Conservation (phyloP, 371 early-diverging fungal genomes). For the Lichtheimia ramosa region DNA sequence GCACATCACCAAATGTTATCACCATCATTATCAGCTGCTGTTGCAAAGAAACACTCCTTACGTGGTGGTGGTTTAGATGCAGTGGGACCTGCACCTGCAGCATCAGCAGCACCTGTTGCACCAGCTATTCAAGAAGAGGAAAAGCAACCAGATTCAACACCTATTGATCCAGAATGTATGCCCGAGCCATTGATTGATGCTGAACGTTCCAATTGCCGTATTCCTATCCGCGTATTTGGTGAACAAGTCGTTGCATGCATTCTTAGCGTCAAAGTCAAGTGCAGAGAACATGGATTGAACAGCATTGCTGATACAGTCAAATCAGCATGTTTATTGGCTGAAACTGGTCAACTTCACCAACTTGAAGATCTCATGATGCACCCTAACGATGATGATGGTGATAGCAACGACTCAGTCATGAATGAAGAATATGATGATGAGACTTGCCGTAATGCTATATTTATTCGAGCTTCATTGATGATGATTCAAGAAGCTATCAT, state of each 20-base stretch:
- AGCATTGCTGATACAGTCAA: conserved; percentile 39
- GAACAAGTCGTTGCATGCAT: conserved; percentile 46
- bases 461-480: conserved; percentile 59
- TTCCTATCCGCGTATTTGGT: conserved; percentile 55
- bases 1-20: neutral
- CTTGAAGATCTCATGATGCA: conserved; percentile 8
- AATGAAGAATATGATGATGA: conserved; percentile 8
- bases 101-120: too few species aligned
- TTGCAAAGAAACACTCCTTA: conserved; percentile 15
- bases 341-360: conserved; percentile 11
- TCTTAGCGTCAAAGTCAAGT: conserved; percentile 51
- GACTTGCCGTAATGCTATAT: conserved; percentile 12
- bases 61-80: conserved; percentile 9
- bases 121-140: too few species aligned
- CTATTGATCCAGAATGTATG: conserved; percentile 30
- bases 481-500: conserved; percentile 60
- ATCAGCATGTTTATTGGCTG: conserved; percentile 15
- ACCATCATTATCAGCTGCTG: conserved; percentile 18
- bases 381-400: conserved; percentile 7
- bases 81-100: neutral
- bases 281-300: conserved; percentile 51
- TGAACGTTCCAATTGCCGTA: conserved; percentile 44
- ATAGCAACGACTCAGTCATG: neutral
- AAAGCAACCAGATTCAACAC: conserved; percentile 17
- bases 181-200: conserved; percentile 58